Percentiles rank a stretch among this genome's conserved stretches.
phyloP scores from a whole-genome alignment of 2,329 filamentous ascomycete species.

The Talaromyces sp. region DNA sequence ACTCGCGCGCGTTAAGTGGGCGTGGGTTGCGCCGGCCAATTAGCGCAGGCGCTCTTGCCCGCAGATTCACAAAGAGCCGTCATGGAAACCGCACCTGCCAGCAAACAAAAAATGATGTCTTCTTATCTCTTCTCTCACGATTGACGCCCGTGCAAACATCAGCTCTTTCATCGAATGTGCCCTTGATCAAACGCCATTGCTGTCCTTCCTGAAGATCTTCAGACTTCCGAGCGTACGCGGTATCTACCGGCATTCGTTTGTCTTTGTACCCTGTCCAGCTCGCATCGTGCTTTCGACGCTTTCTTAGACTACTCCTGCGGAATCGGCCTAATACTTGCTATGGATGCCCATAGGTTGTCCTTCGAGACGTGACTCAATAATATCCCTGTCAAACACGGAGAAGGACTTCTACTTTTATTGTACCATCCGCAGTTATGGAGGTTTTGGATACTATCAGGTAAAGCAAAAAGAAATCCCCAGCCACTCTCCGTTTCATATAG shows the following conservation, averaged over 20 bases:
- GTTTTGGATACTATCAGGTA: slow-evolving; percentile 39
- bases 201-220: not conserved
- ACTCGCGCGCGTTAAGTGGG: not conserved
- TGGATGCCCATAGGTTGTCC: not conserved
- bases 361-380: not conserved
- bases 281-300: not conserved
- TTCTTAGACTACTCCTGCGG: not conserved
- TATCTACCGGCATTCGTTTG: not conserved
- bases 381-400: not conserved
- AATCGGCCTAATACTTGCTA: not conserved
- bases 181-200: not conserved
- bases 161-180: not conserved
- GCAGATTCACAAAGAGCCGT: not conserved
- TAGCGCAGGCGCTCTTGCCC: not conserved
- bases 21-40: not conserved
- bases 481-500: not conserved
- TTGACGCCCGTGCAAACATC: not conserved
- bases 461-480: slow-evolving; percentile 9
- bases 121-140: not conserved
- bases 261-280: not conserved
- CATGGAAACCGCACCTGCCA: not conserved
- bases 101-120: not conserved
- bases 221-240: not conserved
- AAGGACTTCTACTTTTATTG: not conserved
- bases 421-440: slow-evolving; percentile 26